Evolutionary conservation across 1,284 basidiomycete genomes (phyloP).

Genomic region (Stygiomarasmius scandens): DNA sequence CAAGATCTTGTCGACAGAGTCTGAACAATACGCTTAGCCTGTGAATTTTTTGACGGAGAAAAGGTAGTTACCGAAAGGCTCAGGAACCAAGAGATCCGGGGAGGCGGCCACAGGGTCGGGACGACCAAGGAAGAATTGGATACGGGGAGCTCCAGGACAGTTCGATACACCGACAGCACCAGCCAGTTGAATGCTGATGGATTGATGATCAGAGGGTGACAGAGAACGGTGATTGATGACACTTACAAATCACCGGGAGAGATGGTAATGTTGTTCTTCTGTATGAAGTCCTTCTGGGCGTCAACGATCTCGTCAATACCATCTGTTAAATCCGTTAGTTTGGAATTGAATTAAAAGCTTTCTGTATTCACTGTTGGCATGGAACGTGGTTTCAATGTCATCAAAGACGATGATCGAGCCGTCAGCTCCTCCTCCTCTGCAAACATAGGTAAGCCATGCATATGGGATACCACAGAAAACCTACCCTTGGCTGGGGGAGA

Average conservation of each 20-base stretch:
- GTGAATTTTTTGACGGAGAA: not conserved
- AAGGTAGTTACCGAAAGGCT: constrained; percentile 33
- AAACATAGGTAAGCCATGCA: not conserved
- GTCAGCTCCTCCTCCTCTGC: constrained; percentile 41
- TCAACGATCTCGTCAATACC: constrained; percentile 41
- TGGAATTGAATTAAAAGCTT: not conserved
- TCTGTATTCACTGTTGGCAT: constrained; percentile 29
- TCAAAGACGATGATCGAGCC: constrained; percentile 42
- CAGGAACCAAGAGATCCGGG: constrained; percentile 40
- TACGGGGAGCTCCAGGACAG: constrained; percentile 44
- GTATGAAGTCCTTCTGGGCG: constrained; percentile 33
- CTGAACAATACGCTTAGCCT: constrained; percentile 16
- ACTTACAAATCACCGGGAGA: constrained; percentile 38
- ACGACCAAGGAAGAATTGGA: constrained; percentile 41
- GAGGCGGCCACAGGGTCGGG: constrained; percentile 34
- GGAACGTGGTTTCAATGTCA: constrained; percentile 33
- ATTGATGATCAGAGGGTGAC: not conserved
- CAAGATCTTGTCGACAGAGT: constrained; percentile 41
- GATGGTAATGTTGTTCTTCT: constrained; percentile 34
- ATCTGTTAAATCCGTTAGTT: constrained; percentile 1
- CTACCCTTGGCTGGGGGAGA: constrained; percentile 31
- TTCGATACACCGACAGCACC: constrained; percentile 39
- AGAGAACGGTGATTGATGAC: not conserved
- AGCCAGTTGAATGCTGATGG: constrained; percentile 40
- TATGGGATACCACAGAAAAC: not conserved